These are phyloP conservation scores for Yarrowia divulgata DNA, from an alignment of 805 yeast species.

Conservation along the genomic window DNA sequence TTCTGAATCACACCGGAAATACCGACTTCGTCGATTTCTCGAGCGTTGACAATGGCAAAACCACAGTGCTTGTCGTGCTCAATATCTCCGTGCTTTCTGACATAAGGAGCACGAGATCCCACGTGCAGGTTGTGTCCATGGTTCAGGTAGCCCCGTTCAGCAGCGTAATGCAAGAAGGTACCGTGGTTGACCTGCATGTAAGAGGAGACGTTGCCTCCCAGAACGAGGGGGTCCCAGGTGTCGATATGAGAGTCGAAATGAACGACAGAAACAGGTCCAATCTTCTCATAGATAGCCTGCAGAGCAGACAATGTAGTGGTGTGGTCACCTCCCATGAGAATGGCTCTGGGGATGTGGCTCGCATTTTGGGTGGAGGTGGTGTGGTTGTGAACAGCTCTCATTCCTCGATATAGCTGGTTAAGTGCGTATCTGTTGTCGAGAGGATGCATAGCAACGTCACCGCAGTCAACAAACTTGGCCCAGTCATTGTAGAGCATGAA, in stretches of 20 bases:
- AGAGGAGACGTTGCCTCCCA: conserved; percentile 68
- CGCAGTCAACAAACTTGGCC: conserved; percentile 65
- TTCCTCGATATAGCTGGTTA: conserved; percentile 61
- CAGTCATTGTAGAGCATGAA: conserved; percentile 65
- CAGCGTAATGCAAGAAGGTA: conserved; percentile 72
- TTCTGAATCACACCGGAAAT: conserved; percentile 60
- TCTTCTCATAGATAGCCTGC: conserved; percentile 62
- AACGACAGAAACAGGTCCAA: conserved; percentile 74
- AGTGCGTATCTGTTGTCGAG: conserved; percentile 67
- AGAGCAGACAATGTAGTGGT: conserved; percentile 74
- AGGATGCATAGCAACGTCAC: conserved; percentile 71
- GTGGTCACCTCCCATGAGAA: conserved; percentile 82
- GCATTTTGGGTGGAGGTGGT: conserved; percentile 48
- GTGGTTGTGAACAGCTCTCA: conserved; percentile 54
- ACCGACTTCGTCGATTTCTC: conserved; percentile 73
- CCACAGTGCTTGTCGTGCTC: conserved; percentile 69
- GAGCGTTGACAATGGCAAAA: conserved; percentile 67
- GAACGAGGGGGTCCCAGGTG: conserved; percentile 69
- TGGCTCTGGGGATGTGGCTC: conserved; percentile 61
- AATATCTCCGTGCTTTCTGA: conserved; percentile 57
- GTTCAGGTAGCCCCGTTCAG: conserved; percentile 66
- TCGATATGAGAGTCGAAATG: conserved; percentile 75
- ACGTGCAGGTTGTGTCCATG: conserved; percentile 61
- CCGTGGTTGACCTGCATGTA: conserved; percentile 72
- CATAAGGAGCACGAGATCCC: conserved; percentile 70